Base-by-base conservation (phyloP, 352 stramenopile species). In the Globisporangium radiosum region DNA sequence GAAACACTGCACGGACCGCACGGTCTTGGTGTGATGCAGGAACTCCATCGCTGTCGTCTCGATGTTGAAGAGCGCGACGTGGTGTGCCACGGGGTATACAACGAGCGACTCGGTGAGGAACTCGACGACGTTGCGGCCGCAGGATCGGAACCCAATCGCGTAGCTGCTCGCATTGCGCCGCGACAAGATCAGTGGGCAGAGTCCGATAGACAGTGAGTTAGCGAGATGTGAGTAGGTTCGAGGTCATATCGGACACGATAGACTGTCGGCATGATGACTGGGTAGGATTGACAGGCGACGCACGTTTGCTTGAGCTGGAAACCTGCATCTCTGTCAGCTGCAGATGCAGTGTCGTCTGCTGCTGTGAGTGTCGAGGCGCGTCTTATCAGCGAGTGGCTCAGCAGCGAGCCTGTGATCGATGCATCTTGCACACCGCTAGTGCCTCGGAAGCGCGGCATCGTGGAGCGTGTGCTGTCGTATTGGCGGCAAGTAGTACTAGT, bases 21-120 rank as follows among this genome's bases (percentile, higher is more conserved):
- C 64, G 10, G 66, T 64, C 1, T 73, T 70, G 51, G 84, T 74
- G 15, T 78, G 71, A 51, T 91, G 73, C 19, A 94, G 66, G 40
- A 93, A 94, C 36, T 90, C 81, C 81, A 94, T 92, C 5, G 36
- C 45, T 5, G 66, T 69, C 15, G 36, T 76, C 48, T 90, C 84
- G 0, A 83, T 62, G 52, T 92, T 74, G 62, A 85, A 85, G 13
- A 91, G 59, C 2, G 53, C 68, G 39, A 92, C 65, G 55, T 92
- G 80, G 47, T 92, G 78, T 0, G 71, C 84, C 1, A 78, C 78
- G 0, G 84, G 80, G 47, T 90, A 91, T 49, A 88, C 74, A 6
- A 90, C 69, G 5, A 71, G 56, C 17, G 54, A 70, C 33, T 93
- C 84, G 42, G 54, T 73, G 9, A 80, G 57, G 53, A 90, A 90